Evolutionary conservation across 2,329 filamentous ascomycete species (phyloP).

Genomic region (Colletotrichum caudatum): DNA sequence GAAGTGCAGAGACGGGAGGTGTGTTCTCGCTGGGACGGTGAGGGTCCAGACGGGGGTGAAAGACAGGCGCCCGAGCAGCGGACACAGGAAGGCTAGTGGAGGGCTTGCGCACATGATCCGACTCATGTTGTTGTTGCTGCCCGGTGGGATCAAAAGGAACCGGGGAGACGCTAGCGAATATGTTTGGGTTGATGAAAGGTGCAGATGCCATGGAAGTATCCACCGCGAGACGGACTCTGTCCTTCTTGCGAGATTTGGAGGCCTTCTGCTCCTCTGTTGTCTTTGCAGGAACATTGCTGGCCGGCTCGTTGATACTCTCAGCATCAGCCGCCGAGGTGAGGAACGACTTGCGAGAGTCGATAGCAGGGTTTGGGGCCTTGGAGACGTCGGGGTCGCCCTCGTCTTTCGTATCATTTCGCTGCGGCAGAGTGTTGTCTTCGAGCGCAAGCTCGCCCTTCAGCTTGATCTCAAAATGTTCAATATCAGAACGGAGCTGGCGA

Average conservation of each 20-base stretch:
- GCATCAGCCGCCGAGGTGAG: conserved; percentile 14
- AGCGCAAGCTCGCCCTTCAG: conserved; percentile 58
- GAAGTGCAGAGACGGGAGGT: conserved; percentile 47
- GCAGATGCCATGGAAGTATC: conserved; percentile 30
- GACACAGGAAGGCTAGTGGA: conserved; percentile 56
- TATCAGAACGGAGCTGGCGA: conserved; percentile 57
- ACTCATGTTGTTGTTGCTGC: not conserved
- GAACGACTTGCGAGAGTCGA: conserved; percentile 7
- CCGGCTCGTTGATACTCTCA: not conserved
- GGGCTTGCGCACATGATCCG: conserved; percentile 44
- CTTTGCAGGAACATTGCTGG: not conserved
- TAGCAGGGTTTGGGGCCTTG: conserved; percentile 41
- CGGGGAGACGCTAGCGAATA: conserved; percentile 12
- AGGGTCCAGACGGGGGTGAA: conserved; percentile 55
- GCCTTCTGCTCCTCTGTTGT: conserved; percentile 11
- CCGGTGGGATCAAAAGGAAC: not conserved
- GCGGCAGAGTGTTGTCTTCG: conserved; percentile 52
- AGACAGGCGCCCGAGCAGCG: conserved; percentile 63
- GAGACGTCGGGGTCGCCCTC: conserved; percentile 23
- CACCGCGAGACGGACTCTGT: conserved; percentile 29
- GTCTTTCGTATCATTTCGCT: conserved; percentile 53
- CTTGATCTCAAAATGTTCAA: conserved; percentile 63
- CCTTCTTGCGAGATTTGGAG: conserved; percentile 21
- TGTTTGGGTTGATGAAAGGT: conserved; percentile 16
- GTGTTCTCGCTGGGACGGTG: conserved; percentile 38